Percentiles rank a stretch among this genome's conserved stretches.
Evolutionary conservation across 2,329 filamentous ascomycete species (phyloP).

Genomic region (Colletotrichum higginsianum): DNA sequence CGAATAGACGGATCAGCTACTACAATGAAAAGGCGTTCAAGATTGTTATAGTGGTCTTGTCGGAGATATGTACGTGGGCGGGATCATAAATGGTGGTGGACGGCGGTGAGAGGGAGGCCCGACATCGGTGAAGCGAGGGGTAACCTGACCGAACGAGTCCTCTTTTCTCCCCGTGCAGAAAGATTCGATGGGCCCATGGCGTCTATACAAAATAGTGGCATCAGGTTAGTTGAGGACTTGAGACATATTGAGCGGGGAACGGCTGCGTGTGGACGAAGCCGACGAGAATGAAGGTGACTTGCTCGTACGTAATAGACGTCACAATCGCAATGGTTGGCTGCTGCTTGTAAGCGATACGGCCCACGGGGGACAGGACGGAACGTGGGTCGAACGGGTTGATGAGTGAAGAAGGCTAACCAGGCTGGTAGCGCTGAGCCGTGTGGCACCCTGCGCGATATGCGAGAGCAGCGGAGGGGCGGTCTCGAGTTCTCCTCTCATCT

Average conservation of each 20-base stretch:
- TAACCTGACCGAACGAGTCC: neutral
- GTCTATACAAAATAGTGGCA: too few species aligned
- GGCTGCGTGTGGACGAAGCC: too few species aligned
- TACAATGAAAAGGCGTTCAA: constrained; percentile 33
- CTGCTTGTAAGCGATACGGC: constrained; percentile 31
- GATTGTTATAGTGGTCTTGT: neutral
- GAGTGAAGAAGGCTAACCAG: constrained; percentile 7
- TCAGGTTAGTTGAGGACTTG: too few species aligned
- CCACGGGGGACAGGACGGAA: constrained; percentile 2
- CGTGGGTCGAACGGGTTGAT: neutral
- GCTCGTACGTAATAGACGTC: constrained; percentile 38
- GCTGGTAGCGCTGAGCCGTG: constrained; percentile 4
- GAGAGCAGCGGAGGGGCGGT: constrained; percentile 5
- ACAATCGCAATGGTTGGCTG: constrained; percentile 20
- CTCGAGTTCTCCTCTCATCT: neutral
- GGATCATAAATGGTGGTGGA: neutral
- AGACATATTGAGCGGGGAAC: too few species aligned
- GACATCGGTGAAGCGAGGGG: neutral
- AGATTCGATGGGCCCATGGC: neutral
- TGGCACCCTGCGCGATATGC: constrained; percentile 2
- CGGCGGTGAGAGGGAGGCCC: neutral
- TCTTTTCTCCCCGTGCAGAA: neutral
- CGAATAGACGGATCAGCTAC: constrained; percentile 40
- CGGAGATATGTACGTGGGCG: neutral
- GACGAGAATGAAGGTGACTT: neutral